Conservation (phyloP, 129 eudicot species). For the Pittosporum tobira region DNA sequence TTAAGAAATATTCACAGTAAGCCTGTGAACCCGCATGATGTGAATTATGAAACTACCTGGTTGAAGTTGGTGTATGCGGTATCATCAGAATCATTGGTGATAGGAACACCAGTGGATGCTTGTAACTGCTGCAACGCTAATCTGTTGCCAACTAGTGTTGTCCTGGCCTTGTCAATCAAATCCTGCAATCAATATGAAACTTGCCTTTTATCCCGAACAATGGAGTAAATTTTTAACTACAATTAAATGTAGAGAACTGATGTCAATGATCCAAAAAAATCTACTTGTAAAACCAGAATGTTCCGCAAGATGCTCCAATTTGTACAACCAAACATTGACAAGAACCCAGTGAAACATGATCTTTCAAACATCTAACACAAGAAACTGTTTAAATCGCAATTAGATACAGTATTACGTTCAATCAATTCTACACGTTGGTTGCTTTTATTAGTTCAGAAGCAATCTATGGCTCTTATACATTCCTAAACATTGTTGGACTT, state of each 20-base stretch:
- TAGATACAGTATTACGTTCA: background rate
- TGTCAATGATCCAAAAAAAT: background rate
- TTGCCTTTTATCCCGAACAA: background rate
- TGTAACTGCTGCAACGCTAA: slow-evolving; percentile 58
- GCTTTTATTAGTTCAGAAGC: background rate
- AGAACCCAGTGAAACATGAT: no score
- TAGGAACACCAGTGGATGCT: slow-evolving; percentile 56
- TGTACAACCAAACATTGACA: no score
- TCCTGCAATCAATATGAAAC: slow-evolving; percentile 36
- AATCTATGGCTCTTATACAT: no score
- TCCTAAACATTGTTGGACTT: background rate
- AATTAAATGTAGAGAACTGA: background rate
- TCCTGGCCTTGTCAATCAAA: slow-evolving; percentile 82
- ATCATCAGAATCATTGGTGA: slow-evolving; percentile 68
- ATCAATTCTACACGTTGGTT: background rate
- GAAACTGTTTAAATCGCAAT: no score
- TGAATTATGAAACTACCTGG: slow-evolving; percentile 28
- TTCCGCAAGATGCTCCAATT: no score
- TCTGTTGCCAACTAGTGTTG: slow-evolving; percentile 66
- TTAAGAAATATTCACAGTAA: background rate
- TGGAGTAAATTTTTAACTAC: background rate
- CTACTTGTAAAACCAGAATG: background rate
- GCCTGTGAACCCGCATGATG: background rate
- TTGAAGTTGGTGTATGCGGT: slow-evolving; percentile 56
- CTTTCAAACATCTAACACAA: background rate